Evolutionary conservation across 345 rosid genomes (phyloP), one percentile per base, ranked within the genome.

Genomic region (Melastoma malabathricum): DNA sequence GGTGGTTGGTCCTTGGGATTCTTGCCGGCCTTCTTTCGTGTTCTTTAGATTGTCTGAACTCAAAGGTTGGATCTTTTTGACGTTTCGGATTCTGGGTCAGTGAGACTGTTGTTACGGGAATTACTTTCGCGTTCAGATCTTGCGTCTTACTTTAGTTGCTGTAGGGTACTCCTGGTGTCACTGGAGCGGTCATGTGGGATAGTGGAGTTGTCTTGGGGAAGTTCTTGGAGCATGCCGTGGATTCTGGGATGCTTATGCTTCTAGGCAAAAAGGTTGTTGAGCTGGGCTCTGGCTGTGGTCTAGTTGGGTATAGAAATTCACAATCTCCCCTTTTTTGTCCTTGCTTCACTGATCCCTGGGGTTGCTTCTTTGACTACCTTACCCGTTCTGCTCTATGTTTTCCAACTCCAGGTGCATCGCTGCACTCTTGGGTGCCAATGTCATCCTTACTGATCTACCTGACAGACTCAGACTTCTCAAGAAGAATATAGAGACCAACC

Each of bases 111-210:
- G 41, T 34, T 34, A 9, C 41, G 2, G 10, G 12, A 34, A 12
- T 34, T 34, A 34, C 41, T 34, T 44, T 50, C 25, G 9, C 25
- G 14, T 46, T 34, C 41, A 34, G 41, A 9, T 12, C 6, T 34
- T 9, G 41, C 41, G 9, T 34, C 41, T 22, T 9, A 34, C 48
- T 60, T 27, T 20, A 51, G 53, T 34, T 15, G 34, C 41, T 71
- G 49, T 67, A 84, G 89, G 64, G 62, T 41, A 75, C 66, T 1
- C 94, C 97, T 50, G 94, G 97, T 64, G 94, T 89, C 15, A 89
- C 96, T 5, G 95, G 96, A 31, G 72, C 88, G 18, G 96, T 86
- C 60, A 81, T 83, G 88, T 86, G 96, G 96, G 97, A 86, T 52
- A 81, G 94, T 73, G 97, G 95, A 15, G 77, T 81, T 55, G 88